Conservation (phyloP, 441 rosid species). For the Syzygium syzygioides region DNA sequence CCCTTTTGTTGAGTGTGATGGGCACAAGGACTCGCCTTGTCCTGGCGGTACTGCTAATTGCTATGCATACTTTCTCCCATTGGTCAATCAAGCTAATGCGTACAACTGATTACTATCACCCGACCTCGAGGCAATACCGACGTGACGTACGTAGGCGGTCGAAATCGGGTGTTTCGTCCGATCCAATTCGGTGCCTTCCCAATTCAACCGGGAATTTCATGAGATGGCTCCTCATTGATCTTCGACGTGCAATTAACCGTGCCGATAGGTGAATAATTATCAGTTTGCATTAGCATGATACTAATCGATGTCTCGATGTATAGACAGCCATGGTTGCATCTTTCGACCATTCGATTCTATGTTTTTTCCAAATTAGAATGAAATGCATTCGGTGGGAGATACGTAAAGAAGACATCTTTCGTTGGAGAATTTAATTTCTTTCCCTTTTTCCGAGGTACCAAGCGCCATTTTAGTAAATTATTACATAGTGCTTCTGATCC, state of each 20-base stretch:
- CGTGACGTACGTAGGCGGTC: not conserved
- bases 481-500: not conserved
- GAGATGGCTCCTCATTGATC: not conserved
- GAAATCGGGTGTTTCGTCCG: not conserved
- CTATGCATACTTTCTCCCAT: not conserved
- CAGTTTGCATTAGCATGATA: not conserved
- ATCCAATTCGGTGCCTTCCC: rapidly evolving
- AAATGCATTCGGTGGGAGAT: not conserved
- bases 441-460: not conserved
- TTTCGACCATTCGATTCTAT: not conserved
- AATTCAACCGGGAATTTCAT: not conserved
- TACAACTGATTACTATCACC: not conserved
- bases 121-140: not conserved
- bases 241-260: not conserved
- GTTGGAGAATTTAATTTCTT: not conserved
- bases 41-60: not conserved
- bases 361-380: not conserved
- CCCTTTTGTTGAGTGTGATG: not conserved
- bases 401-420: not conserved
- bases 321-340: not conserved
- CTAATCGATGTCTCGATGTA: not conserved
- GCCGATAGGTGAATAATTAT: not conserved
- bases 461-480: not conserved
- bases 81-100: not conserved
- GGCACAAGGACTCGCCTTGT: not conserved